phyloP scores from a whole-genome alignment of 768 basidiomycete species.

The Naganishia vaughanmartiniae region DNA sequence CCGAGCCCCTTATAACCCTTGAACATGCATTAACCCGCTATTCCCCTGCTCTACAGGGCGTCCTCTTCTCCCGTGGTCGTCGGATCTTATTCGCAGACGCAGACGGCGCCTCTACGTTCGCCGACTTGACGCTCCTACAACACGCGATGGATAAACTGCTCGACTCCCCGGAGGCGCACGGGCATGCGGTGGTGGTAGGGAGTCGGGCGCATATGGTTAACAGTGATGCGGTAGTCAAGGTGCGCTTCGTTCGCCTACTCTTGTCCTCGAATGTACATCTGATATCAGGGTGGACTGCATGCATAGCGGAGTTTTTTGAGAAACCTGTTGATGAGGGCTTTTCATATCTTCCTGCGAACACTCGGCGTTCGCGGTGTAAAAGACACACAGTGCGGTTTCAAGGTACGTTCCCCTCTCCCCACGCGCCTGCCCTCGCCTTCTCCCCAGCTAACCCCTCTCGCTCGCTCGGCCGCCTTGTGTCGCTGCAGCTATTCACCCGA shows the following conservation, averaged over 20 bases:
- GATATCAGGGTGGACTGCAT: too few relatives aligned
- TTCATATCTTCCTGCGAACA: conserved; percentile 82
- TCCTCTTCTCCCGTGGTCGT: conserved; percentile 73
- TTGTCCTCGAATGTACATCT: background rate
- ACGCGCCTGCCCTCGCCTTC: too few relatives aligned
- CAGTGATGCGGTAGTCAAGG: conserved; percentile 91
- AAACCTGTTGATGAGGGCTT: conserved; percentile 88
- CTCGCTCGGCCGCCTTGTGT: background rate
- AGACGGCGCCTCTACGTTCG: conserved; percentile 85
- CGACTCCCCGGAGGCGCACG: too few relatives aligned
- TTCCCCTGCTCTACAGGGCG: conserved; percentile 59
- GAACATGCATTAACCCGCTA: background rate
- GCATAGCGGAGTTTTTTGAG: conserved; percentile 79
- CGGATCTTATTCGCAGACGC: conserved; percentile 89
- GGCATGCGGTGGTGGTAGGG: conserved; percentile 59
- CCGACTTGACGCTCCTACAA: conserved; percentile 78
- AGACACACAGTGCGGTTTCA: conserved; percentile 97
- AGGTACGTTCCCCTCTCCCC: conserved; percentile 52
- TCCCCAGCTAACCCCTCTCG: background rate
- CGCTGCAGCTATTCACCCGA: conserved; percentile 76
- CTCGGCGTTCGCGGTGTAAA: conserved; percentile 86
- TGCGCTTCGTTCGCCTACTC: conserved; percentile 49
- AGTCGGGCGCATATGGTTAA: conserved; percentile 88
- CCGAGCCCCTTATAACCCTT: too few relatives aligned
- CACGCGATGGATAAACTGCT: conserved; percentile 61